Conservation (phyloP, 441 rosid species). For the Populus hybrid region DNA sequence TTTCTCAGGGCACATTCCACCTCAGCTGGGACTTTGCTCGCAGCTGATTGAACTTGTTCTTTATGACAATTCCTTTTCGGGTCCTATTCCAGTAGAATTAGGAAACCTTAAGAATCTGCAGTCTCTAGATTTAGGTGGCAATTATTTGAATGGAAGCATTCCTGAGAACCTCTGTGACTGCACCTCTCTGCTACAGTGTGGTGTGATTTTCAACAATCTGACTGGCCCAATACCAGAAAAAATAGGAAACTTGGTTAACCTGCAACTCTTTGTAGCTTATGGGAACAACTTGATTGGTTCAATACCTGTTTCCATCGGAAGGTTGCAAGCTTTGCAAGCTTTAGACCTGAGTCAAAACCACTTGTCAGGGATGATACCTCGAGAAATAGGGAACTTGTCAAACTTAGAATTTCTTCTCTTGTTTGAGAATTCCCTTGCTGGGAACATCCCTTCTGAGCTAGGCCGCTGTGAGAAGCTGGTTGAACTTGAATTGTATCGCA, state of each 20-base stretch:
- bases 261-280: slow-evolving; percentile 42
- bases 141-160: slow-evolving; percentile 54
- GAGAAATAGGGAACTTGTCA: slow-evolving; percentile 60
- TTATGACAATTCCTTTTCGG: slow-evolving; percentile 53
- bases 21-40: slow-evolving; percentile 52
- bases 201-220: slow-evolving; percentile 53
- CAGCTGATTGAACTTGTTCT: slow-evolving; percentile 46
- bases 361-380: slow-evolving; percentile 59
- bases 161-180: slow-evolving; percentile 55
- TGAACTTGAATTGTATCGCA: slow-evolving; percentile 48
- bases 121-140: slow-evolving; percentile 54
- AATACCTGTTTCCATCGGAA: slow-evolving; percentile 59
- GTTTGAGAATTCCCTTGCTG: slow-evolving; percentile 45
- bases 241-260: slow-evolving; percentile 57
- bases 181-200: slow-evolving; percentile 43
- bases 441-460: slow-evolving; percentile 59
- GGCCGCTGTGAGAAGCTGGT: slow-evolving; percentile 48
- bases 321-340: slow-evolving; percentile 42
- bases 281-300: slow-evolving; percentile 52
- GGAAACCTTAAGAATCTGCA: slow-evolving; percentile 52
- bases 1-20: slow-evolving; percentile 55
- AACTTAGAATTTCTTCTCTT: slow-evolving; percentile 40
- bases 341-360: slow-evolving; percentile 55
- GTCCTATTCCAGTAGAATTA: slow-evolving; percentile 56
- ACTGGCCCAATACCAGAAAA: slow-evolving; percentile 50